Evolutionary conservation across 106 monocot genomes (phyloP).

Genomic region (Dioscorea zingiberensis): DNA sequence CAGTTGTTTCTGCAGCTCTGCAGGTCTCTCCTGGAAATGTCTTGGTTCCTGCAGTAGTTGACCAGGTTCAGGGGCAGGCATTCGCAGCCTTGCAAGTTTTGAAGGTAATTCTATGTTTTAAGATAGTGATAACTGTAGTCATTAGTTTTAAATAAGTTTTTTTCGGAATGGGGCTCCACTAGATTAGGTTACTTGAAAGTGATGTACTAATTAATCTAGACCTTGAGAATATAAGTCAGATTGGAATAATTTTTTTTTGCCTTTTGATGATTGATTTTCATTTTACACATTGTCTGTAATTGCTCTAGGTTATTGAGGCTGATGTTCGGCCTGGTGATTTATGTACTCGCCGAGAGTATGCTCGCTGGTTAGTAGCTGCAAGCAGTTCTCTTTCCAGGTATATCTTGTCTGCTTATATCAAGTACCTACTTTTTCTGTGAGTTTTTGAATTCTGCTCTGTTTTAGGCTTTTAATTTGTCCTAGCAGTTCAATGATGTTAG

Average conservation of each 20-base stretch:
- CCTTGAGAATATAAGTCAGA: too few species aligned
- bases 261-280: background rate
- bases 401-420: background rate
- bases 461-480: background rate
- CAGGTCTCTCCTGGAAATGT: constrained; percentile 80
- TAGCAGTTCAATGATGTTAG: background rate
- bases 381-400: constrained; percentile 86
- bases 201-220: too few species aligned
- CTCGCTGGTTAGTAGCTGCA: constrained; percentile 91
- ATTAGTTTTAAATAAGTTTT: too few species aligned
- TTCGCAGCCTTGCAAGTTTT: constrained; percentile 82
- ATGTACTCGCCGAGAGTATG: constrained; percentile 97
- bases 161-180: too few species aligned
- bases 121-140: too few species aligned
- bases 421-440: background rate
- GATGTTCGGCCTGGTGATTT: constrained; percentile 84
- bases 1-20: constrained; percentile 60
- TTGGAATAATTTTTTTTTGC: too few species aligned
- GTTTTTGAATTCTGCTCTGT: background rate
- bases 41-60: constrained; percentile 82
- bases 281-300: background rate
- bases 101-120: constrained; percentile 50
- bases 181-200: too few species aligned
- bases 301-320: constrained; percentile 77
- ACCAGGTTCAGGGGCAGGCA: constrained; percentile 80